Percentiles rank a stretch among this genome's conserved stretches.
Evolutionary conservation across 2,329 filamentous ascomycete genomes (phyloP).

Genomic region (Fonsecaea pugnacius): DNA sequence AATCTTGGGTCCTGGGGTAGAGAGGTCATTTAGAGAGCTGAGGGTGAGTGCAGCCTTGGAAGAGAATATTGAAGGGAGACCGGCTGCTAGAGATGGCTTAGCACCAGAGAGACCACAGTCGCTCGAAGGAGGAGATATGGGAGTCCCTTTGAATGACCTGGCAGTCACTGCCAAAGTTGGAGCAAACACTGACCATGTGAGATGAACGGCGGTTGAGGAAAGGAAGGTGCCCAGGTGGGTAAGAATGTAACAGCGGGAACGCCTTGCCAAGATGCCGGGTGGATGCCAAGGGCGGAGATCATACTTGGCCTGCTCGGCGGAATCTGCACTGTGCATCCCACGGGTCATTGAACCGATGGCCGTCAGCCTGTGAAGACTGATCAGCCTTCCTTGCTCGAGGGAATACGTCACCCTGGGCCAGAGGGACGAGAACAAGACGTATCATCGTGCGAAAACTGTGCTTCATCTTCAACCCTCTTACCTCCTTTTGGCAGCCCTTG

Average conservation of each 20-base stretch:
- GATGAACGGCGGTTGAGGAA: background rate
- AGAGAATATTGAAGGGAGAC: background rate
- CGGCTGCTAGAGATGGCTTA: background rate
- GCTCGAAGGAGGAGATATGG: background rate
- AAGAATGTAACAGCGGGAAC: slow-evolving; percentile 15
- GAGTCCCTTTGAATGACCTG: background rate
- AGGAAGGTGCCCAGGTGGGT: background rate
- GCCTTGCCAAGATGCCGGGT: slow-evolving; percentile 1
- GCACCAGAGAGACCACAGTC: background rate
- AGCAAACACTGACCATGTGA: background rate
- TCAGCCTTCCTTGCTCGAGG: background rate
- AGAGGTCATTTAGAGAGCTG: background rate
- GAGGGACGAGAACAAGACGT: background rate
- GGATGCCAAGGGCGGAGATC: slow-evolving; percentile 18
- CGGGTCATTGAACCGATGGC: background rate
- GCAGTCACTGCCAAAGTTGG: background rate
- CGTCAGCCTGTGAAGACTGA: background rate
- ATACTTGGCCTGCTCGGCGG: slow-evolving; percentile 11
- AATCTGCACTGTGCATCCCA: background rate
- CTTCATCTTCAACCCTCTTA: too few relatives aligned
- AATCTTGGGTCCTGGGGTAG: background rate
- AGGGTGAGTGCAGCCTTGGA: background rate
- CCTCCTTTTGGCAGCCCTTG: too few relatives aligned
- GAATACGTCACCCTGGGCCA: background rate
- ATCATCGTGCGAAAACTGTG: too few relatives aligned